phyloP scores from a whole-genome alignment of 441 rosid genomes.

The Adansonia grandidieri region DNA sequence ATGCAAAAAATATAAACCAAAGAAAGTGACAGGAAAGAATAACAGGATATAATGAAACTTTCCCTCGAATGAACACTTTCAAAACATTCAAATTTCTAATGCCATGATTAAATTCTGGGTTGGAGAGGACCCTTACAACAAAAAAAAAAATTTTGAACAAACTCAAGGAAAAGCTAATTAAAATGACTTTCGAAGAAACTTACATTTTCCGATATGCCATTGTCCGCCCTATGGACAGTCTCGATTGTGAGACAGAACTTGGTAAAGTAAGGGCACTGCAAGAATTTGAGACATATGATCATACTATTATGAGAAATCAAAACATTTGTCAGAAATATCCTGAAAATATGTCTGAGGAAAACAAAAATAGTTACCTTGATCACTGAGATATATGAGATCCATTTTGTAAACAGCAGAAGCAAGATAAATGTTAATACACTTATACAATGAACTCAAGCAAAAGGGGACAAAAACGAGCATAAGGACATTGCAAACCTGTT shows the following conservation, averaged over 20 bases:
- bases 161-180: background rate
- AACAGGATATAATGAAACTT: constrained; percentile 5
- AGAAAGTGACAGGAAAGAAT: constrained; percentile 8
- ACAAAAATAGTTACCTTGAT: constrained; percentile 53
- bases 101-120: background rate
- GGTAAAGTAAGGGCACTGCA: constrained; percentile 72
- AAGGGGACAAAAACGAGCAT: background rate
- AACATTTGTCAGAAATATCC: constrained; percentile 9
- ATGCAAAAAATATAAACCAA: constrained; percentile 10
- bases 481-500: constrained; percentile 47
- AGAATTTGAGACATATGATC: constrained; percentile 23
- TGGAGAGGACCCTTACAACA: background rate
- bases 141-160: background rate
- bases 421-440: constrained; percentile 34
- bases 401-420: constrained; percentile 26
- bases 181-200: constrained; percentile 28
- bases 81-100: constrained; percentile 8
- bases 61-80: background rate
- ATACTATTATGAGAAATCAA: background rate
- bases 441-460: background rate
- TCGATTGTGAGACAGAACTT: constrained; percentile 64
- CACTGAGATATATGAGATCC: constrained; percentile 42
- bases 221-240: constrained; percentile 62
- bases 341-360: background rate
- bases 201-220: constrained; percentile 63